These are phyloP conservation scores for Rhizomucor miehei DNA, from an alignment of 371 early-diverging fungal genomes.

Conservation along the genomic window DNA sequence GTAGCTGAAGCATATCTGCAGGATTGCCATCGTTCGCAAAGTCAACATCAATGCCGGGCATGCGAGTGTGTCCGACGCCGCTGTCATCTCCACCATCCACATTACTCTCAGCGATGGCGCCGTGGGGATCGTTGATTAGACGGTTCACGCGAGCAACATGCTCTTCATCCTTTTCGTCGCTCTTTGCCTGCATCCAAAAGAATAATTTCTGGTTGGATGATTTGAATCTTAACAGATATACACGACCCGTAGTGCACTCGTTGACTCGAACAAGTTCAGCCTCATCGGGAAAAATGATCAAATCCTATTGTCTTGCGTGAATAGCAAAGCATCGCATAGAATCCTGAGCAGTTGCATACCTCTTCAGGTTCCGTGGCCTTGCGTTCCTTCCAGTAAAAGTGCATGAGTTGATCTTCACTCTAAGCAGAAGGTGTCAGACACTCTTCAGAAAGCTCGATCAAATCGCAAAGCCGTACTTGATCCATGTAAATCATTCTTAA, in stretches of 20 bases:
- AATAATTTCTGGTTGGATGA: slow-evolving; percentile 71
- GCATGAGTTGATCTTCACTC: slow-evolving; percentile 68
- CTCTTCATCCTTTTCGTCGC: slow-evolving; percentile 56
- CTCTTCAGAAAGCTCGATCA: neutral
- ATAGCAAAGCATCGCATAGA: neutral
- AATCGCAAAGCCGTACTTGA: slow-evolving; percentile 27
- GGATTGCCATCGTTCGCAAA: slow-evolving; percentile 12
- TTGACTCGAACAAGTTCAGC: slow-evolving; percentile 62
- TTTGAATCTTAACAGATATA: slow-evolving; percentile 71
- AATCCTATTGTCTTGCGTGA: slow-evolving; percentile 35
- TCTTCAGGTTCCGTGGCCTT: slow-evolving; percentile 47
- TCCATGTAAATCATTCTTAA: slow-evolving; percentile 53
- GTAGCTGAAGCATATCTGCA: slow-evolving; percentile 31
- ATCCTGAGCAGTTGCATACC: slow-evolving; percentile 28
- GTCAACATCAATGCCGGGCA: slow-evolving; percentile 12
- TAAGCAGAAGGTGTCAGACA: neutral
- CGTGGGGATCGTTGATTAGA: slow-evolving; percentile 57
- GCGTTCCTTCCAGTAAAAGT: slow-evolving; percentile 77
- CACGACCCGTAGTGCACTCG: slow-evolving; percentile 73
- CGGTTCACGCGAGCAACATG: slow-evolving; percentile 49
- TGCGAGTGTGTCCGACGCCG: slow-evolving; percentile 13
- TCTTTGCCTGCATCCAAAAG: slow-evolving; percentile 80
- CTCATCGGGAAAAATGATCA: slow-evolving; percentile 80
- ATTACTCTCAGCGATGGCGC: slow-evolving; percentile 8
- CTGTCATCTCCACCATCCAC: slow-evolving; percentile 16